phyloP scores from a whole-genome alignment of 805 yeast genomes.

The Barnettozyma wickerhamii region DNA sequence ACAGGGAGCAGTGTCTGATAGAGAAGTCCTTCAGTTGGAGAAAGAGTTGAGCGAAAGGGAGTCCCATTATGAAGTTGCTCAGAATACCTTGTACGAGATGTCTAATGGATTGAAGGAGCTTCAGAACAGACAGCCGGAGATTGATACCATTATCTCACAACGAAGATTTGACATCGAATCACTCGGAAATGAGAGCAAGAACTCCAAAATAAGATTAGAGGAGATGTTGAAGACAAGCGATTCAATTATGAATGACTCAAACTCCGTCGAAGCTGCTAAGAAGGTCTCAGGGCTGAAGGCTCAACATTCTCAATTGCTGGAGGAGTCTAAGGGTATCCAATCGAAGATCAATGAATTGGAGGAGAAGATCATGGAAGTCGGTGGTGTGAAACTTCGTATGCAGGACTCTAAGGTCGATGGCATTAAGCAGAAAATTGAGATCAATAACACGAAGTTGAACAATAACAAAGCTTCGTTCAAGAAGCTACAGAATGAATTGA shows the following conservation, averaged over 20 bases:
- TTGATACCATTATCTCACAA: constrained; percentile 58
- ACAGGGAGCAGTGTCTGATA: constrained; percentile 44
- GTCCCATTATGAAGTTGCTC: constrained; percentile 43
- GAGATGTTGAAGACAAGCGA: constrained; percentile 28
- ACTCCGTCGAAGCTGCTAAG: constrained; percentile 33
- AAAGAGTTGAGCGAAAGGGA: constrained; percentile 52
- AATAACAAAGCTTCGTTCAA: constrained; percentile 51
- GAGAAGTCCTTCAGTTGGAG: constrained; percentile 51
- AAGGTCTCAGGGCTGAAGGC: constrained; percentile 30
- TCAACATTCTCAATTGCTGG: constrained; percentile 43
- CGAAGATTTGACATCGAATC: constrained; percentile 61
- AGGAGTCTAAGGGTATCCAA: constrained; percentile 53
- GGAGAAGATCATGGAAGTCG: constrained; percentile 80
- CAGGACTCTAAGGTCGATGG: constrained; percentile 84
- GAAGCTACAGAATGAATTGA: constrained; percentile 61
- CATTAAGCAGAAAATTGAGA: constrained; percentile 58
- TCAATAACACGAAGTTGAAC: constrained; percentile 50
- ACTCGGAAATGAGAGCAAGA: constrained; percentile 46
- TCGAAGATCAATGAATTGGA: constrained; percentile 56
- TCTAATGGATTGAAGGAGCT: constrained; percentile 51
- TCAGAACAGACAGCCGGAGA: constrained; percentile 64
- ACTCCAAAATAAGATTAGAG: constrained; percentile 39
- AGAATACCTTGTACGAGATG: constrained; percentile 53
- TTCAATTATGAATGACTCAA: constrained; percentile 28
- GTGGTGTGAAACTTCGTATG: constrained; percentile 78